These are phyloP conservation scores for Acanthamoeba royreba DNA, from an alignment of 208 protist genomes.

Conservation along the genomic window DNA sequence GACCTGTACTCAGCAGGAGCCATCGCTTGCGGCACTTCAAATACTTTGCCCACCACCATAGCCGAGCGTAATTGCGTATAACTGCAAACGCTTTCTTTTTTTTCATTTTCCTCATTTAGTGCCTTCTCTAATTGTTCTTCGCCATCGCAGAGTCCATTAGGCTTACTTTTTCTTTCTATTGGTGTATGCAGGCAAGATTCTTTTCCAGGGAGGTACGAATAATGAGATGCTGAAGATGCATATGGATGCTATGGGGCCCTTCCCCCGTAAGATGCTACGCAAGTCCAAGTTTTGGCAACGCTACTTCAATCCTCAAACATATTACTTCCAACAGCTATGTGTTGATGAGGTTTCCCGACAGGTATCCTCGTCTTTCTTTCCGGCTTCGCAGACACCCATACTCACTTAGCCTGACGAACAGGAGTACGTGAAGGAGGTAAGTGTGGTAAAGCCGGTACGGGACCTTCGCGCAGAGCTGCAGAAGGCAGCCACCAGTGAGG, in stretches of 20 bases:
- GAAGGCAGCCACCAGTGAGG: neutral
- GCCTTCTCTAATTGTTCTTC: too few relatives aligned
- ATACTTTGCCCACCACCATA: too few relatives aligned
- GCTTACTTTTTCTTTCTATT: neutral
- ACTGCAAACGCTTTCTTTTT: too few relatives aligned
- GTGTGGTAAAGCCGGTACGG: neutral
- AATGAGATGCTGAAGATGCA: constrained; percentile 84
- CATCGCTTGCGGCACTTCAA: too few relatives aligned
- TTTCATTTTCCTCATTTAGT: too few relatives aligned
- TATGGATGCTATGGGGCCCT: constrained; percentile 67
- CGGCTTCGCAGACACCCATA: neutral
- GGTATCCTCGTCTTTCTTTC: neutral
- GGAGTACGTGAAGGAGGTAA: neutral
- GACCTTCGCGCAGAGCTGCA: neutral
- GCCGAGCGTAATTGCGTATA: too few relatives aligned
- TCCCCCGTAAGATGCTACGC: constrained; percentile 74
- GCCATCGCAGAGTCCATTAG: too few relatives aligned
- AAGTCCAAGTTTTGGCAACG: constrained; percentile 68
- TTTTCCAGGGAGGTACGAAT: constrained; percentile 81
- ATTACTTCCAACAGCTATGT: constrained; percentile 62
- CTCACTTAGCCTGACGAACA: neutral
- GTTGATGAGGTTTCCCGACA: constrained; percentile 58
- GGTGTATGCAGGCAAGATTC: constrained; percentile 76
- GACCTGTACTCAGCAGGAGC: too few relatives aligned
- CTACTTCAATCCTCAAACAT: constrained; percentile 75